Evolutionary conservation across 805 yeast genomes (phyloP), one percentile per base, ranked within the genome.

Genomic region (Ogataea dorogensis): DNA sequence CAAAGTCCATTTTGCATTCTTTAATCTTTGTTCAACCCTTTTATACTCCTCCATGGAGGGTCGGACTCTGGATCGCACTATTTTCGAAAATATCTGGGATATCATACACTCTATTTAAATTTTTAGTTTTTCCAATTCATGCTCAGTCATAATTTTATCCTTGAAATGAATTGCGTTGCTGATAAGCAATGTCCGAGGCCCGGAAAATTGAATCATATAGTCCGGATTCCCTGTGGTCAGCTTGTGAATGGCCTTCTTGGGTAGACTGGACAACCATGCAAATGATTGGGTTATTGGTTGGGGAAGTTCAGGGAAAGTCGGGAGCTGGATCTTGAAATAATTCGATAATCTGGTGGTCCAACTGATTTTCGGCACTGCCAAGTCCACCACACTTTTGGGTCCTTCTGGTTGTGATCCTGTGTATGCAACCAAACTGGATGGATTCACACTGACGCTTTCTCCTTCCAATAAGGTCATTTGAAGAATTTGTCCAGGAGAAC

Each of bases 361-460:
- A 2, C 51, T 28, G 5, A 50, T 45, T 15, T 42, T 45, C 8
- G 58, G 57, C 23, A 59, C 38, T 27, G 55, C 48, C 17, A 58
- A 30, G 24, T 54, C 52, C 3, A 49, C 53, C 8, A 56, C 22
- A 18, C 51, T 49, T 23, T 44, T 46, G 11, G 44, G 31, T 1
- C 47, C 46, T 6, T 41, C 46, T 4, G 35, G 34, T 3, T 26
- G 5, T 6, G 25, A 24, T 3, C 34, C 34, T 3, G 24, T 30
- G 30, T 58, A 56, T 3, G 73, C 78, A 4, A 72, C 50, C 21
- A 73, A 49, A 14, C 66, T 51, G 15, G 57, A 54, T 5, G 75
- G 69, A 36, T 58, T 63, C 5, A 71, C 53, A 24, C 58, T 51
- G 9, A 72, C 45, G 11, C 57, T 46, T 47, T 73, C 79, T 13